Conservation (phyloP, 2,329 filamentous ascomycete genomes). For the Volutella citrinella region DNA sequence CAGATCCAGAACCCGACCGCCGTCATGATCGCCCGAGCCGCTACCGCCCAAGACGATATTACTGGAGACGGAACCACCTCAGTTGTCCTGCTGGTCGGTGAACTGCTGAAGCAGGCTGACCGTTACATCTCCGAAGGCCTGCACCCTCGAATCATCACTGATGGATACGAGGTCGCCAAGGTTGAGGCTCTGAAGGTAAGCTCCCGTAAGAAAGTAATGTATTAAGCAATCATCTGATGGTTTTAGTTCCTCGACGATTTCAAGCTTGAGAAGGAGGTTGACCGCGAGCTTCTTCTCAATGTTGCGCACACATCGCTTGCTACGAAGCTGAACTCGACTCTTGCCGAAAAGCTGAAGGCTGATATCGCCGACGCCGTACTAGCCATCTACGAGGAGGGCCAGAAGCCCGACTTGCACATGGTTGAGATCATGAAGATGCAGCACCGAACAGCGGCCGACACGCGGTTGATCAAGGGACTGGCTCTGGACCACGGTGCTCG, state of each 20-base stretch:
- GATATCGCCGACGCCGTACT: constrained; percentile 96
- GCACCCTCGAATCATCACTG: constrained; percentile 93
- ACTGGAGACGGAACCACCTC: constrained; percentile 97
- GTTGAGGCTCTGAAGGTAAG: constrained; percentile 79
- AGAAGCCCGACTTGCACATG: constrained; percentile 98
- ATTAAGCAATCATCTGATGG: constrained; percentile 8
- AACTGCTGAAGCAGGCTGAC: constrained; percentile 96
- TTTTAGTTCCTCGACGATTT: constrained; percentile 85
- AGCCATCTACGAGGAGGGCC: constrained; percentile 83
- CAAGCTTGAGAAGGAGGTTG: constrained; percentile 84
- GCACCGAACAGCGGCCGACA: constrained; percentile 93
- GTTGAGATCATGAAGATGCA: constrained; percentile 99
- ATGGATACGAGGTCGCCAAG: constrained; percentile 97
- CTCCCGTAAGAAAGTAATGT: background rate
- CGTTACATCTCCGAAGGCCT: constrained; percentile 95
- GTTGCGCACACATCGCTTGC: constrained; percentile 93
- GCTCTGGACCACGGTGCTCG: constrained; percentile 93
- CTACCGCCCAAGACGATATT: constrained; percentile 97
- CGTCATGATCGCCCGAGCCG: constrained; percentile 77
- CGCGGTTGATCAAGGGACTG: constrained; percentile 88
- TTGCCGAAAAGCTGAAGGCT: constrained; percentile 88
- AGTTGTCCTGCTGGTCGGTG: constrained; percentile 90
- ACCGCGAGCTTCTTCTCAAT: constrained; percentile 88
- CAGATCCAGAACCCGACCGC: constrained; percentile 99
- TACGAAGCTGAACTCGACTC: constrained; percentile 86